A percentile compares a stretch with the other conserved stretches of the same genome.
Evolutionary conservation across 139 green algal species (phyloP).

Genomic region (Coelastrella sp.): DNA sequence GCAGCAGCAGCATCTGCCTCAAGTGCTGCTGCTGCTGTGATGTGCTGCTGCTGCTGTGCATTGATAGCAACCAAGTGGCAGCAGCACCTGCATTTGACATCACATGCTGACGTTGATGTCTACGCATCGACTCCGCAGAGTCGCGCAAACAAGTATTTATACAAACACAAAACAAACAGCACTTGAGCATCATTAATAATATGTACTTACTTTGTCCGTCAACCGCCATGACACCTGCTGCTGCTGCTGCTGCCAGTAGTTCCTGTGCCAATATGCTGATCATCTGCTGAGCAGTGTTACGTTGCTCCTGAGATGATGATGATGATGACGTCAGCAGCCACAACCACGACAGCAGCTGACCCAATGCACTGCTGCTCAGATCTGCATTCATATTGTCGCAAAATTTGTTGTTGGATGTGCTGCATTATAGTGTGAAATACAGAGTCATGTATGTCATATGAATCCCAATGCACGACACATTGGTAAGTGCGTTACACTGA

Average conservation of each 20-base stretch:
- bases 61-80: not conserved
- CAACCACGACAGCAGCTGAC: conserved; percentile 4
- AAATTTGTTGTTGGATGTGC: too few species aligned
- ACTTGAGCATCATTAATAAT: not conserved
- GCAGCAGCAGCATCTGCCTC: not conserved
- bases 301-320: not conserved
- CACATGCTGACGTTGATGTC: not conserved
- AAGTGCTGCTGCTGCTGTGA: not conserved
- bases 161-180: too few species aligned
- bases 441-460: too few species aligned
- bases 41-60: conserved; percentile 17
- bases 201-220: not conserved
- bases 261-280: not conserved
- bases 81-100: not conserved
- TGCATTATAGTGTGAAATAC: too few species aligned
- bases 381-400: too few species aligned
- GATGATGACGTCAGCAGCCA: conserved; percentile 15
- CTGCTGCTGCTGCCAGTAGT: conserved; percentile 24
- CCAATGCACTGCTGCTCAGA: conserved; percentile 4
- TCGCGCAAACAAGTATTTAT: not conserved
- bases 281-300: conserved; percentile 28
- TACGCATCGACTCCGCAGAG: not conserved
- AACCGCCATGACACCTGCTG: not conserved
- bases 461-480: too few species aligned
- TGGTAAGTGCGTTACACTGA: too few species aligned